Evolutionary conservation across 2,329 filamentous ascomycete genomes (phyloP), one percentile per base, ranked within the genome.

Genomic region (Trichoderma guizhouense): DNA sequence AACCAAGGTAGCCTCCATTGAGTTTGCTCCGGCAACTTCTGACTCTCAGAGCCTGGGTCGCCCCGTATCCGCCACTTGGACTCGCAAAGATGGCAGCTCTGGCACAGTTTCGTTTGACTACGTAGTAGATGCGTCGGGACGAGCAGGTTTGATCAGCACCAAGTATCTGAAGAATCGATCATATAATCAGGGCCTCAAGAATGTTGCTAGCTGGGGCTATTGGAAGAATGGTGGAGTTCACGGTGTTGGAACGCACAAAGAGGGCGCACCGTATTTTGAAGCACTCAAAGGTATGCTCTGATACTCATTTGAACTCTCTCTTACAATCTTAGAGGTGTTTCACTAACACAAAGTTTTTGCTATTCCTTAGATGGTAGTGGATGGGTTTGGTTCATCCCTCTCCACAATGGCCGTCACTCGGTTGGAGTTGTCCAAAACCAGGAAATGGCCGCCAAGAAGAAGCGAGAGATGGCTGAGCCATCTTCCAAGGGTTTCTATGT

Each of bases 351-450:
- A 51, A 21, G n/a, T 51, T 1, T 2, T 24, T 24, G 6, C 21
- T 34, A 0, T 15, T 18, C 14, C 3, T 8, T 28, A 78, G 85
- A 87, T 75, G 80, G 69, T 2, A 86, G 83, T 71, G 86, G 86
- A 14, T 88, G 85, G 86, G 76, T 72, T 15, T 88, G 85, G 85
- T 78, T 79, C 62, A 87, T 88, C 68, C 86, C 86, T 0, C 76
- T 87, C 1, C 85, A 87, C 75, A 78, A 86, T 73, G 83, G 81
- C 14, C 85, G 80, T 3, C 67, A 73, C 3, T 86, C 84, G 0
- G 80, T 86, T 1, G 84, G 84, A 14, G 75, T 85, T 7, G 83
- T 85, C 6, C 77, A 78, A 73, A 80, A 81, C 71, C 83, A 86
- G 75, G 76, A 83, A 8, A 34, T 83, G 6, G 74, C 78, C 9